Evolutionary conservation across 164 flowering plant species (phyloP).

Genomic region (Piper longum): DNA sequence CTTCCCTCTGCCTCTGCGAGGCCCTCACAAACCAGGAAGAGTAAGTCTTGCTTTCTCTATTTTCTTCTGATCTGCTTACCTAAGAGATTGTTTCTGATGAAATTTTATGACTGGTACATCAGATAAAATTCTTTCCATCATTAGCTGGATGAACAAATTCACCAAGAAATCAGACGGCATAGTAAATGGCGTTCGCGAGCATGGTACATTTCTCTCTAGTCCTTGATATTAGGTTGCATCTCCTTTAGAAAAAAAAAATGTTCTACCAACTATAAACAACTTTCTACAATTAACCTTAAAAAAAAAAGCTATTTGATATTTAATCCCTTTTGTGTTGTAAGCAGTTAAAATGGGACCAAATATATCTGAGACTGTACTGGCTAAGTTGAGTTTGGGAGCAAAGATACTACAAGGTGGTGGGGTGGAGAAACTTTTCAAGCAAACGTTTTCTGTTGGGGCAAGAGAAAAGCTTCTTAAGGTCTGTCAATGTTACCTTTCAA

Average conservation of each 20-base stretch:
- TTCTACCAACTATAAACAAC: too few relatives aligned
- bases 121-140: conserved; percentile 16
- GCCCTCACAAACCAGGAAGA: conserved; percentile 5
- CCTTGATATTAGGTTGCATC: too few relatives aligned
- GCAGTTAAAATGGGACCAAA: conserved; percentile 37
- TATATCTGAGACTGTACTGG: conserved; percentile 28
- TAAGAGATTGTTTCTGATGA: not conserved
- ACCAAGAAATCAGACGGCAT: conserved; percentile 29
- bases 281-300: not conserved
- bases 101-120: conserved; percentile 6
- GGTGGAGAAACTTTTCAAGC: conserved; percentile 24
- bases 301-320: not conserved
- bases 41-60: not conserved
- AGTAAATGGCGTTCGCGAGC: conserved; percentile 32
- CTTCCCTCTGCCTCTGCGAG: conserved; percentile 3
- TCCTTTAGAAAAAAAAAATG: too few relatives aligned
- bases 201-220: conserved; percentile 19
- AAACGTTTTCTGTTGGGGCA: conserved; percentile 20
- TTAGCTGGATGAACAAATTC: conserved; percentile 23
- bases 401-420: conserved; percentile 33
- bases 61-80: not conserved
- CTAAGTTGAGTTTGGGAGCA: conserved; percentile 37
- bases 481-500: conserved; percentile 38
- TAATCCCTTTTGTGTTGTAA: not conserved
- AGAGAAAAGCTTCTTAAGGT: conserved; percentile 35